Evolutionary conservation across 2,329 filamentous ascomycete genomes (phyloP).

Genomic region (Niveomyces coronatus): DNA sequence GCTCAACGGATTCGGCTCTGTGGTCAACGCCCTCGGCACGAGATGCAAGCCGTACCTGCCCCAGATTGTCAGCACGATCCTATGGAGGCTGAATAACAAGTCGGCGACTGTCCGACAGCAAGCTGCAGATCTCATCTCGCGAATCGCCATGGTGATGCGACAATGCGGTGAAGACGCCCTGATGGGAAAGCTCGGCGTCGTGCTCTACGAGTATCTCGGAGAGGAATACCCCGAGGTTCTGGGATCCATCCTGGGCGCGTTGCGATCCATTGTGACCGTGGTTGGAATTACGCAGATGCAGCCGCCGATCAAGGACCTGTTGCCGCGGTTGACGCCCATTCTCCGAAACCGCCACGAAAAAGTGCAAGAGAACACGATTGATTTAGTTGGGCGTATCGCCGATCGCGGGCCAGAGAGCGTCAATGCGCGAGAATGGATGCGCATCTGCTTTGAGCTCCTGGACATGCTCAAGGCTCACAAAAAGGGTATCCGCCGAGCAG

Average conservation of each 20-base stretch:
- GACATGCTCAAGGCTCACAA: constrained; percentile 99
- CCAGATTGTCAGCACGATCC: constrained; percentile 92
- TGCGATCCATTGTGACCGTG: constrained; percentile 93
- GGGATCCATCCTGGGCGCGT: constrained; percentile 87
- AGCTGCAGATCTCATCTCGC: constrained; percentile 89
- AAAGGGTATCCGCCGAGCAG: constrained; percentile 94
- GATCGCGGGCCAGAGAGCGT: constrained; percentile 94
- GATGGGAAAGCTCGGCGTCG: constrained; percentile 89
- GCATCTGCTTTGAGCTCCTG: constrained; percentile 96
- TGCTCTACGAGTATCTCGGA: constrained; percentile 94
- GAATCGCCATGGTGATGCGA: constrained; percentile 98
- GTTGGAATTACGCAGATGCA: constrained; percentile 98
- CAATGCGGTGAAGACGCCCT: constrained; percentile 93
- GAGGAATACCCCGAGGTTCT: constrained; percentile 98
- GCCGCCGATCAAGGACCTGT: constrained; percentile 89
- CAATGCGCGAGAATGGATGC: constrained; percentile 98
- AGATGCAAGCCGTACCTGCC: constrained; percentile 94
- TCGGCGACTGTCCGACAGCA: constrained; percentile 94
- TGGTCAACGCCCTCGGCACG: constrained; percentile 87
- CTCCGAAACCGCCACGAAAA: constrained; percentile 97
- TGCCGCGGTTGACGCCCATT: constrained; percentile 94
- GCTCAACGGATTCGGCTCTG: constrained; percentile 94
- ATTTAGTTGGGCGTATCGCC: constrained; percentile 93
- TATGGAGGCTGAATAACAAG: constrained; percentile 97
- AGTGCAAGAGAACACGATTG: constrained; percentile 98